Percentiles rank a stretch among this genome's conserved stretches.
Evolutionary conservation across 495 filamentous ascomycete species (phyloP).

Genomic region (Xylaria nigripes): DNA sequence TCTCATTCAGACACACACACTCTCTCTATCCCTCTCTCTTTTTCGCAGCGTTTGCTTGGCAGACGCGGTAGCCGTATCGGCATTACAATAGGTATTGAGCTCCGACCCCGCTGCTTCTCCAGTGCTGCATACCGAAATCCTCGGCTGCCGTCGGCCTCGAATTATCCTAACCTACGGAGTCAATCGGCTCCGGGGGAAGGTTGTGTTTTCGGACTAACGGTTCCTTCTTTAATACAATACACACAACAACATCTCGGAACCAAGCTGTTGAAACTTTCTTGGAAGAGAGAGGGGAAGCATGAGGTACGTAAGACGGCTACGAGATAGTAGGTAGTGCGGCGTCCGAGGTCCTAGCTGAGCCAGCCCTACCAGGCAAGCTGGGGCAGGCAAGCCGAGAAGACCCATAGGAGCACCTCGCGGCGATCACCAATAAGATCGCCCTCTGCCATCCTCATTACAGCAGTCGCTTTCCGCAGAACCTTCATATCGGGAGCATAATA

Average conservation of each 20-base stretch:
- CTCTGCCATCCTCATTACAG: background rate
- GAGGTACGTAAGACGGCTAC: background rate
- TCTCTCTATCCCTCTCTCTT: no score
- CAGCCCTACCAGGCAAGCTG: conserved; percentile 10
- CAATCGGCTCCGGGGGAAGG: no score
- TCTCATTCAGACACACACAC: no score
- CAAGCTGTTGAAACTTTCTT: background rate
- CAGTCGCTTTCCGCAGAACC: background rate
- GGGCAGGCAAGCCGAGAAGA: conserved; percentile 3
- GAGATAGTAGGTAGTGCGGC: background rate
- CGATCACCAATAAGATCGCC: background rate
- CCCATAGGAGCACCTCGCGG: background rate
- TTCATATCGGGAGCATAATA: background rate
- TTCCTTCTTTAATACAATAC: background rate
- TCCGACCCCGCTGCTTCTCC: no score
- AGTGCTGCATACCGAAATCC: no score
- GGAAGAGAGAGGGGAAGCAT: background rate
- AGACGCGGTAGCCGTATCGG: no score
- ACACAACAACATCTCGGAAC: background rate
- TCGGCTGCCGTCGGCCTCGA: no score
- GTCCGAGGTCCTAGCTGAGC: conserved; percentile 11
- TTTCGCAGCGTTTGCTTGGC: no score
- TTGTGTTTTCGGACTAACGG: no score
- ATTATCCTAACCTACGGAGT: no score
- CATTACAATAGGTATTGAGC: no score